Percentiles rank a stretch among this genome's conserved stretches.
phyloP scores from a whole-genome alignment of 2,329 filamentous ascomycete genomes.

The Ceratocystiopsis sp. region DNA sequence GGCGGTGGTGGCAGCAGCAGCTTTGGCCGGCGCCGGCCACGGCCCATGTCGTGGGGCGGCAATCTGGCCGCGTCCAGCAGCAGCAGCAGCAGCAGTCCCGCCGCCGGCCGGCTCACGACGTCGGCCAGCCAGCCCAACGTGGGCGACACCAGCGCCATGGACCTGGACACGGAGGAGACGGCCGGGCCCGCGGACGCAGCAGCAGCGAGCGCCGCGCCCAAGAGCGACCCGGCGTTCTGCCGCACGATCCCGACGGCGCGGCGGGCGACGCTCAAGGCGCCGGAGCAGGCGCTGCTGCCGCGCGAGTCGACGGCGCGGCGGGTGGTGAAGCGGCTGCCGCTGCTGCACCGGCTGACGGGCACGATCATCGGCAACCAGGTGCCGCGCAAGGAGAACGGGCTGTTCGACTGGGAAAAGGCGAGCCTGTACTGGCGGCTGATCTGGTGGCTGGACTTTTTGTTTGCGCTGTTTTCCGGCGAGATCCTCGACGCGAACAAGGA shows the following conservation, averaged over 20 bases:
- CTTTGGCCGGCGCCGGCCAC: not conserved
- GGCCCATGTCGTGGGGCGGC: not conserved
- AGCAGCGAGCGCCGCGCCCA: not conserved
- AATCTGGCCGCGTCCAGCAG: no score
- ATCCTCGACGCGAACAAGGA: conserved; percentile 41
- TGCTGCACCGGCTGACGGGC: conserved; percentile 55
- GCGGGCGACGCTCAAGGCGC: conserved; percentile 45
- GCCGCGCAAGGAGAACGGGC: conserved; percentile 53
- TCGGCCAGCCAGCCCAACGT: not conserved
- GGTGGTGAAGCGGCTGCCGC: conserved; percentile 46
- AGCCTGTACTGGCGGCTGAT: conserved; percentile 53
- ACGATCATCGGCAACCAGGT: conserved; percentile 62
- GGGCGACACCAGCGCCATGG: no score
- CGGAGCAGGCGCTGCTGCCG: conserved; percentile 53
- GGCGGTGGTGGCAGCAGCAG: not conserved
- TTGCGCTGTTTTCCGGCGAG: conserved; percentile 41
- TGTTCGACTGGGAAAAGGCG: conserved; percentile 58
- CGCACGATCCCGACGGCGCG: conserved; percentile 50
- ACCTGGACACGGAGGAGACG: not conserved
- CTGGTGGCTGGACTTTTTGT: conserved; percentile 42
- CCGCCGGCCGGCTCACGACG: no score
- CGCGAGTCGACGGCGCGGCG: conserved; percentile 49
- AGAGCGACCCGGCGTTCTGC: conserved; percentile 28
- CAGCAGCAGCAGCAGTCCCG: no score
- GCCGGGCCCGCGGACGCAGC: no score